Conservation (phyloP, 108 stramenopile species). For the Fragilariopsis cylindrus region DNA sequence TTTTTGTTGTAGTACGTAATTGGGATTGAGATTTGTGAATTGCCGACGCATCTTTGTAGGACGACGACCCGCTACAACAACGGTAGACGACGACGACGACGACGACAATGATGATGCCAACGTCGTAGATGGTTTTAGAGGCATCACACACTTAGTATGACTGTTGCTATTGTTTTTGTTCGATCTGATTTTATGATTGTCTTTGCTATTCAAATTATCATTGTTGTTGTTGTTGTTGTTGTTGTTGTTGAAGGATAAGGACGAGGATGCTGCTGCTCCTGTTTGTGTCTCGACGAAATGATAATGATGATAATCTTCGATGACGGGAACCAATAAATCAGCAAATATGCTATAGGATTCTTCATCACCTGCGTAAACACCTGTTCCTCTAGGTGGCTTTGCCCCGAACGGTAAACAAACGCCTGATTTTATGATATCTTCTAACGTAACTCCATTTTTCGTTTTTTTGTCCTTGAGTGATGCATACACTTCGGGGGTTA, state of each 20-base stretch:
- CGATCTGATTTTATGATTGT: too few species aligned
- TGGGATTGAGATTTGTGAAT: conserved; percentile 67
- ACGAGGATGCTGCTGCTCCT: not conserved
- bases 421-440: conserved; percentile 71
- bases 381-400: conserved; percentile 81
- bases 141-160: not conserved
- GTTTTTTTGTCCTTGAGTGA: conserved; percentile 56
- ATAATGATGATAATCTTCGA: conserved; percentile 70
- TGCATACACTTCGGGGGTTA: conserved; percentile 65
- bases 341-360: conserved; percentile 84
- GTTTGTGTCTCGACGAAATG: conserved; percentile 18
- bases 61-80: too few species aligned
- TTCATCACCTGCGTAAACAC: conserved; percentile 84
- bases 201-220: too few species aligned
- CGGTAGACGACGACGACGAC: conserved; percentile 5
- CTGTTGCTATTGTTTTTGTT: not conserved
- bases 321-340: conserved; percentile 72
- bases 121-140: not conserved
- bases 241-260: not conserved
- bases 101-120: too few species aligned
- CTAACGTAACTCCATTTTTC: conserved; percentile 58
- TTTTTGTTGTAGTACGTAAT: conserved; percentile 51
- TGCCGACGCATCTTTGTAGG: conserved; percentile 46
- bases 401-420: conserved; percentile 69
- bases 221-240: not conserved